phyloP scores from a whole-genome alignment of 768 basidiomycete genomes.

The Pluteus cervinus region DNA sequence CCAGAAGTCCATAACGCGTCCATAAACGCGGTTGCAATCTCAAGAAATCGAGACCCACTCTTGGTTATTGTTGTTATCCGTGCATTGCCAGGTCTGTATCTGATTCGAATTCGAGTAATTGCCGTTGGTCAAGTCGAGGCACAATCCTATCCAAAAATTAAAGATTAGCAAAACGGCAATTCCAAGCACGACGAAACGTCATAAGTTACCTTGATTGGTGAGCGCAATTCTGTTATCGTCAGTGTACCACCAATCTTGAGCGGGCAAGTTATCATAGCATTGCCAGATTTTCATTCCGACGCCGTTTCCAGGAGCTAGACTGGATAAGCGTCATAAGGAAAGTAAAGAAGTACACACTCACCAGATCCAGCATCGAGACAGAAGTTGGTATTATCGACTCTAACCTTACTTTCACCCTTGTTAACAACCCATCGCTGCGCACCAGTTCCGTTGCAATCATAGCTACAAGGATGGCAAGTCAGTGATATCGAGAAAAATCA shows the following conservation, averaged over 20 bases:
- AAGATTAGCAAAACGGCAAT: not conserved
- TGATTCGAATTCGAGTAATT: constrained; percentile 18
- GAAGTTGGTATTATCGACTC: constrained; percentile 14
- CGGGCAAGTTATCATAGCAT: constrained; percentile 22
- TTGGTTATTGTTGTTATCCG: constrained; percentile 20
- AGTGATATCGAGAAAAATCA: not conserved
- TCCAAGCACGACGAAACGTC: not conserved
- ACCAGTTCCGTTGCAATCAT: constrained; percentile 18
- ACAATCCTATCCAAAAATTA: constrained; percentile 18
- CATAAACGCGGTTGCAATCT: too few relatives aligned
- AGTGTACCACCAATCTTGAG: constrained; percentile 21
- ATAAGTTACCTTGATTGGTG: constrained; percentile 11
- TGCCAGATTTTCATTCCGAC: constrained; percentile 25
- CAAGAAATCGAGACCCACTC: too few relatives aligned
- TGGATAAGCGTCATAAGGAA: not conserved
- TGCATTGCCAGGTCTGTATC: constrained; percentile 23
- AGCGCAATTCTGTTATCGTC: constrained; percentile 16
- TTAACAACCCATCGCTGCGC: constrained; percentile 17
- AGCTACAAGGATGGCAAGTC: constrained; percentile 5
- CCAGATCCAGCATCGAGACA: constrained; percentile 17
- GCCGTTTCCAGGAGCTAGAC: constrained; percentile 17
- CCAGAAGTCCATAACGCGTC: too few relatives aligned
- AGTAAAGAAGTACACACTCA: constrained; percentile 4
- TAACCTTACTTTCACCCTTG: constrained; percentile 11
- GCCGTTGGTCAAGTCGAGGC: constrained; percentile 25